Conservation (phyloP, 2,329 filamentous ascomycete species). For the Hortaea sp. region DNA sequence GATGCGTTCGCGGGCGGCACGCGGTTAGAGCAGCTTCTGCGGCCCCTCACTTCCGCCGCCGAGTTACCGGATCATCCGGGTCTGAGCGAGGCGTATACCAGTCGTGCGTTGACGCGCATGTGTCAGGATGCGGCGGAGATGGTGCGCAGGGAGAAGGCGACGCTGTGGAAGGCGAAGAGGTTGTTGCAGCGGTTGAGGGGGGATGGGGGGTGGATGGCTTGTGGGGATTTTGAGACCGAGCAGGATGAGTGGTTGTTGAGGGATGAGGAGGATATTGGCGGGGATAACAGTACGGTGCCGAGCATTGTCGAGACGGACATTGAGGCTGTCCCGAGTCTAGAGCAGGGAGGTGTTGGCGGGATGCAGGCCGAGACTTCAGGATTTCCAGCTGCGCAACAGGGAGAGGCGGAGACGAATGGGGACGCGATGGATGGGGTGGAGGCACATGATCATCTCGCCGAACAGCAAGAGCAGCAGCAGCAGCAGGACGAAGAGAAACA, state of each 20-base stretch:
- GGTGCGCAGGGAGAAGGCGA: slow-evolving; percentile 63
- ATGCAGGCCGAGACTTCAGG: too few relatives aligned
- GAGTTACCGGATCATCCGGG: slow-evolving; percentile 66
- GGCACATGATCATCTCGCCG: slow-evolving; percentile 4
- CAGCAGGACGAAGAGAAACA: not conserved
- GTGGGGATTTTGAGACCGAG: slow-evolving; percentile 41
- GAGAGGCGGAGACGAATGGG: not conserved
- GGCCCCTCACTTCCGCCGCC: slow-evolving; percentile 63
- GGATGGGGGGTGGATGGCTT: slow-evolving; percentile 58
- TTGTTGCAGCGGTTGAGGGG: slow-evolving; percentile 64
- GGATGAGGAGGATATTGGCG: slow-evolving; percentile 3
- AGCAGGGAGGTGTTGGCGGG: not conserved
- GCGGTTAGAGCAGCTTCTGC: slow-evolving; percentile 44
- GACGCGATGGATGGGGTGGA: slow-evolving; percentile 21
- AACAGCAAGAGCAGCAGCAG: not conserved
- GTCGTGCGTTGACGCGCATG: slow-evolving; percentile 61
- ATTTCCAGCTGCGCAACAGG: not conserved
- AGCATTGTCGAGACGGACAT: slow-evolving; percentile 10
- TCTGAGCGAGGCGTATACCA: slow-evolving; percentile 63
- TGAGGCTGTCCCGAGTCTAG: not conserved
- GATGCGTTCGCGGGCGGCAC: slow-evolving; percentile 58
- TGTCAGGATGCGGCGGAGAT: slow-evolving; percentile 58
- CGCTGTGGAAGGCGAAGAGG: slow-evolving; percentile 64
- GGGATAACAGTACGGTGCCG: slow-evolving; percentile 11
- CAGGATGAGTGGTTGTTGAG: slow-evolving; percentile 34